These are phyloP conservation scores for Candida pseudocylindracea DNA, from an alignment of 1,139 yeast species.

Conservation along the genomic window DNA sequence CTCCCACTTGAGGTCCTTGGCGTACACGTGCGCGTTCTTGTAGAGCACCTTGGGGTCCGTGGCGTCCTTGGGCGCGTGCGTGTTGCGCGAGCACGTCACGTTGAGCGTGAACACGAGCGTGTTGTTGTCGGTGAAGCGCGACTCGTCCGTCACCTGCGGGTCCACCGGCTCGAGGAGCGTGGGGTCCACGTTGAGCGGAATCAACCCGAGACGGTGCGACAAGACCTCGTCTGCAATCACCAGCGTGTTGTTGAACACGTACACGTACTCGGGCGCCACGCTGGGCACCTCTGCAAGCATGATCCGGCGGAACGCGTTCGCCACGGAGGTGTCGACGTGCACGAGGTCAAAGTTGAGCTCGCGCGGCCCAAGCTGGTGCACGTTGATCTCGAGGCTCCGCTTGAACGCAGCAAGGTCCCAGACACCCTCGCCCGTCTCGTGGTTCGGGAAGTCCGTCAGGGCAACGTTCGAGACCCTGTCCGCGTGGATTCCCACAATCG, in stretches of 20 bases:
- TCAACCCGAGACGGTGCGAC: constrained; percentile 83
- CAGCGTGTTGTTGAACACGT: constrained; percentile 81
- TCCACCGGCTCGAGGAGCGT: constrained; percentile 69
- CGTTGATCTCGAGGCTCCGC: constrained; percentile 42
- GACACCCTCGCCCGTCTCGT: constrained; percentile 36
- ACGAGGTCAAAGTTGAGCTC: constrained; percentile 73
- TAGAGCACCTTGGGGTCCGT: constrained; percentile 72
- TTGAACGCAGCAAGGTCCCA: constrained; percentile 81
- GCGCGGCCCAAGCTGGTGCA: constrained; percentile 40
- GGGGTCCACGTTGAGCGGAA: constrained; percentile 86
- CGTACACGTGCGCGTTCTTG: constrained; percentile 70
- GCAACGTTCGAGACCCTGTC: constrained; percentile 80
- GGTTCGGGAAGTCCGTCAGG: constrained; percentile 82
- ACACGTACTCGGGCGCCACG: constrained; percentile 84
- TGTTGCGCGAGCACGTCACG: constrained; percentile 67
- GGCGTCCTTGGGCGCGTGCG: constrained; percentile 58
- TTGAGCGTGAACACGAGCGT: constrained; percentile 70
- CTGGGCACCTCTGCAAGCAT: constrained; percentile 95
- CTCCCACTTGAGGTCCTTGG: constrained; percentile 70
- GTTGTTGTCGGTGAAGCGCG: constrained; percentile 64
- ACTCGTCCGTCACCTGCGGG: constrained; percentile 34
- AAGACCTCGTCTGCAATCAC: constrained; percentile 94
- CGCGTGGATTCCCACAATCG: constrained; percentile 67
- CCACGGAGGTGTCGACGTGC: constrained; percentile 74
- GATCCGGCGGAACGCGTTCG: constrained; percentile 92